phyloP scores from a whole-genome alignment of 2,329 filamentous ascomycete species.

The Colletotrichum falcatum region DNA sequence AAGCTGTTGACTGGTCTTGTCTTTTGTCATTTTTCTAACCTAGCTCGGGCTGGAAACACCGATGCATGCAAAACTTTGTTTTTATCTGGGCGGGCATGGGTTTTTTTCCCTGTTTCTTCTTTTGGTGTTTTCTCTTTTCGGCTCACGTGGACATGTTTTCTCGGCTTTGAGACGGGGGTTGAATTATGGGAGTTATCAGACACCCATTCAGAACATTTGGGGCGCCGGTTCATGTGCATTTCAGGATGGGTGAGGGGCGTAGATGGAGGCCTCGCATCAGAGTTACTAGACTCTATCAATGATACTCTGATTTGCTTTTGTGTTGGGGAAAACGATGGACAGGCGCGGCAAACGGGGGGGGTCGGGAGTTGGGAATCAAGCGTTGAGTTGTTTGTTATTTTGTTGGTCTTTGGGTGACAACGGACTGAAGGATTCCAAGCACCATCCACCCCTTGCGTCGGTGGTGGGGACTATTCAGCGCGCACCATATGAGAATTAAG shows the following conservation, averaged over 20 bases:
- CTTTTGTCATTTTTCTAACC: slow-evolving; percentile 3
- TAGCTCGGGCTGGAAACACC: background rate
- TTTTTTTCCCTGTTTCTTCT: background rate
- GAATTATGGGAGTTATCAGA: slow-evolving; percentile 33
- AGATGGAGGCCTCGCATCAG: slow-evolving; percentile 35
- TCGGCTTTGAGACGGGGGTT: background rate
- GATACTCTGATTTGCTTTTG: slow-evolving; percentile 15
- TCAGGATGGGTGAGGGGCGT: background rate
- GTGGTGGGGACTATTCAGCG: slow-evolving; percentile 16
- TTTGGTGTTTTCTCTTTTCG: background rate
- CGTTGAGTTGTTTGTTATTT: slow-evolving; percentile 22
- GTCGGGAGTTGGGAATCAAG: slow-evolving; percentile 25
- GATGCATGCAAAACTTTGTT: background rate
- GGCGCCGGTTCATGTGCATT: background rate
- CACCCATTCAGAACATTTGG: slow-evolving; percentile 4
- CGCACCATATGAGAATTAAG: slow-evolving; percentile 30
- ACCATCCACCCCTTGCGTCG: slow-evolving; percentile 39
- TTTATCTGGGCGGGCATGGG: background rate
- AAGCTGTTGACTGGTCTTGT: slow-evolving; percentile 30
- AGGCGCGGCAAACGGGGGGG: slow-evolving; percentile 22
- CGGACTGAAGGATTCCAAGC: slow-evolving; percentile 33
- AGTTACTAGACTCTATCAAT: slow-evolving; percentile 44
- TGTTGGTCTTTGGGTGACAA: background rate
- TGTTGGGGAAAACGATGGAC: background rate
- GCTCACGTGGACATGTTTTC: background rate